These are phyloP conservation scores for Ganoderma lucidum DNA, from an alignment of 1,284 basidiomycete species.

Conservation along the genomic window DNA sequence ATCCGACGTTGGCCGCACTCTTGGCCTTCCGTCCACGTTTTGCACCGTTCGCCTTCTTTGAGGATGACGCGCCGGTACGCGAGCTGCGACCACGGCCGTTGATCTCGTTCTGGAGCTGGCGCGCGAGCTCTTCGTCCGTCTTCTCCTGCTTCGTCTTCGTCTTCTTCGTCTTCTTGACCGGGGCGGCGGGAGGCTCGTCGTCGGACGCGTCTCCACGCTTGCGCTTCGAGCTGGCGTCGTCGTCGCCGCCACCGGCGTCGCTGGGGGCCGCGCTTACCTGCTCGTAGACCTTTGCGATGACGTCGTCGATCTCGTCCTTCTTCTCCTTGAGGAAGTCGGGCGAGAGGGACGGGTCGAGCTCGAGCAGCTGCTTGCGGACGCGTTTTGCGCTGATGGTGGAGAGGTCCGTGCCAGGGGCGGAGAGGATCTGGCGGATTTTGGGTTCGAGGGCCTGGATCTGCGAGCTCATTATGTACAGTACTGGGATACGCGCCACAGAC, in stretches of 20 bases:
- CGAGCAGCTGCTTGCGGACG: constrained; percentile 71
- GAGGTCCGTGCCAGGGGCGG: constrained; percentile 75
- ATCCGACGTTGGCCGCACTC: constrained; percentile 63
- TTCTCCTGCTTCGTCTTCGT: constrained; percentile 49
- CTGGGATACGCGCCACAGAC: constrained; percentile 7
- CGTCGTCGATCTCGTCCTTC: constrained; percentile 62
- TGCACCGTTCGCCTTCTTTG: constrained; percentile 49
- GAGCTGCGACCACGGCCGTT: constrained; percentile 67
- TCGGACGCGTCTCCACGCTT: constrained; percentile 46
- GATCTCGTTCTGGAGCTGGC: constrained; percentile 74
- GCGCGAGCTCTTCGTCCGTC: constrained; percentile 73
- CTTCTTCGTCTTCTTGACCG: constrained; percentile 50
- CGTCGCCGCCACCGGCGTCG: constrained; percentile 29
- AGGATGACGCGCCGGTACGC: constrained; percentile 44
- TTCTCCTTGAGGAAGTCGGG: constrained; percentile 63
- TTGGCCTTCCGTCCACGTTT: constrained; percentile 56
- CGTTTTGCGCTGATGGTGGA: constrained; percentile 79
- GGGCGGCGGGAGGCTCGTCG: constrained; percentile 43
- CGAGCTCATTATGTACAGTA: constrained; percentile 30
- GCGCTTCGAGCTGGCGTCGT: constrained; percentile 43
- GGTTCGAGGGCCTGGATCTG: constrained; percentile 54
- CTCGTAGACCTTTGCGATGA: constrained; percentile 70
- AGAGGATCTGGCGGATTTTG: constrained; percentile 70
- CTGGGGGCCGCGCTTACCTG: constrained; percentile 50
- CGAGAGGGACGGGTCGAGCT: constrained; percentile 58